Evolutionary conservation across 2,329 filamentous ascomycete species (phyloP).

Genomic region (Phyllosticta citrichinensis): DNA sequence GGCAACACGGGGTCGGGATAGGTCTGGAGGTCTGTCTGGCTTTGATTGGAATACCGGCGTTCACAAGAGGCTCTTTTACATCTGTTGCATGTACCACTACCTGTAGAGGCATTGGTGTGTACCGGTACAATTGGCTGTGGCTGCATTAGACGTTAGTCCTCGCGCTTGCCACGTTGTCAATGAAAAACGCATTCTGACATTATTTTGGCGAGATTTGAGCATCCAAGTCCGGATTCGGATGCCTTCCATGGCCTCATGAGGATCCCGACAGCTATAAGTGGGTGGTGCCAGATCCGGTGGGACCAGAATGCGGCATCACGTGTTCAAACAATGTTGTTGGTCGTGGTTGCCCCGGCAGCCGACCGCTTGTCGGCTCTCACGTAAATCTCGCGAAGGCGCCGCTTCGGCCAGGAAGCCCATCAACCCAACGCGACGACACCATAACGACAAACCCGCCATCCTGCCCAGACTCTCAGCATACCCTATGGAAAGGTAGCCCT

Average conservation of each 20-base stretch:
- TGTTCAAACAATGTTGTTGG: not conserved
- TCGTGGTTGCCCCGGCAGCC: constrained; percentile 8
- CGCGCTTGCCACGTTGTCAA: not conserved
- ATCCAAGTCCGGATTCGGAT: not conserved
- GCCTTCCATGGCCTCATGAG: not conserved
- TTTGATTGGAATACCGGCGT: not conserved
- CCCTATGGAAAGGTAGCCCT: constrained; percentile 31
- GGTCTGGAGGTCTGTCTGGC: not conserved
- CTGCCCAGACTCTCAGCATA: constrained; percentile 18
- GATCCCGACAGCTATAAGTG: not conserved
- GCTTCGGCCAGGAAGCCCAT: constrained; percentile 16
- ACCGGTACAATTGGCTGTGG: not conserved
- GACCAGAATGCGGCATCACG: not conserved
- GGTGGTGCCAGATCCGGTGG: not conserved
- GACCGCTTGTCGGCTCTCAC: not conserved
- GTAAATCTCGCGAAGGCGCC: constrained; percentile 11
- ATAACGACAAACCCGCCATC: constrained; percentile 19
- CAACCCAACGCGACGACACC: constrained; percentile 25
- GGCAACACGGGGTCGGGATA: not conserved
- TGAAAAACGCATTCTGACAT: not conserved
- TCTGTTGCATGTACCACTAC: not conserved
- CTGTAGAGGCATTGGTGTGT: not conserved
- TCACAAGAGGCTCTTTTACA: not conserved
- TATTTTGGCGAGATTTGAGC: not conserved
- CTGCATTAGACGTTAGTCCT: not conserved